Evolutionary conservation across 179 eudicot species (phyloP).

Genomic region (Gypsophila paniculata): DNA sequence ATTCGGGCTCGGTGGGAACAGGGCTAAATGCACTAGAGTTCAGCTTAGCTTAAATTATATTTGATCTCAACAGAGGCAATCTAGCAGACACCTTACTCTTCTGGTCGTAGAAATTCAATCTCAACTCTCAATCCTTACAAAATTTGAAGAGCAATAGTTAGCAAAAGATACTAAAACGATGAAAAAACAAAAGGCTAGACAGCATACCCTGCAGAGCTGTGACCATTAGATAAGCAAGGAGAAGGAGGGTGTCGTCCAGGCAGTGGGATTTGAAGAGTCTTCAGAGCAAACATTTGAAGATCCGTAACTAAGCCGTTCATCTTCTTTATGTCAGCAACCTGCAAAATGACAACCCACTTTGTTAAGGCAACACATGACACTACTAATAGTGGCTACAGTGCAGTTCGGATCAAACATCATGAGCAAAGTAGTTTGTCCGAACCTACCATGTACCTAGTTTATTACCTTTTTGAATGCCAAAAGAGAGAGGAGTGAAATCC

Average conservation of each 20-base stretch:
- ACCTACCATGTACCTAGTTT: neutral
- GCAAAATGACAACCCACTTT: conserved; percentile 14
- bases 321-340: conserved; percentile 92
- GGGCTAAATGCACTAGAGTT: neutral
- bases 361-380: neutral
- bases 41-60: too few species aligned
- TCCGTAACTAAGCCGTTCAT: conserved; percentile 75
- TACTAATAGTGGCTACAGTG: conserved; percentile 1
- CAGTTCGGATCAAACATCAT: neutral
- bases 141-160: too few species aligned
- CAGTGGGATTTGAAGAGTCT: conserved; percentile 79
- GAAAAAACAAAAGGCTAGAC: neutral
- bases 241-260: conserved; percentile 96
- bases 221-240: conserved; percentile 59
- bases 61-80: neutral
- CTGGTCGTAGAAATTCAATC: neutral
- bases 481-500: neutral
- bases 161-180: neutral
- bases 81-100: neutral
- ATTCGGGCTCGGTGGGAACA: neutral
- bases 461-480: neutral
- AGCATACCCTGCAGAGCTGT: conserved; percentile 46
- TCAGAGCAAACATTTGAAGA: conserved; percentile 93
- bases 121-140: neutral
- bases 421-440: neutral